Base-by-base conservation (phyloP, 2,329 filamentous ascomycete genomes). In the Alternaria novae-zelandiae region DNA sequence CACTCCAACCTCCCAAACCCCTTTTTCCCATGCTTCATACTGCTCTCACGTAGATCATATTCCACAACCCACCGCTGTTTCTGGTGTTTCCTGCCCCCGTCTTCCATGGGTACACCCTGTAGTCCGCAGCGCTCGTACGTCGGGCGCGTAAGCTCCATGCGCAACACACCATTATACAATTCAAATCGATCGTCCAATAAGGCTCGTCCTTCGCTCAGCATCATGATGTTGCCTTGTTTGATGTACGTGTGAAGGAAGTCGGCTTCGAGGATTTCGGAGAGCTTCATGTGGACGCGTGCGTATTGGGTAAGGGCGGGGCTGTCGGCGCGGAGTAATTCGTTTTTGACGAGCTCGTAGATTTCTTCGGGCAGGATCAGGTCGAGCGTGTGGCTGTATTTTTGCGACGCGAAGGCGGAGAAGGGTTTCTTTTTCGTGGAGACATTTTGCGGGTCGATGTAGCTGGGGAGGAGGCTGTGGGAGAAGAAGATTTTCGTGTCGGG, bases 161-260 rank as follows among this genome's bases (percentile, higher is more conserved):
- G 88, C 32, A 99, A 83, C 1, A 87, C 81, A 0, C 93, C 93
- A 69, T 93, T 86, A 60, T 82, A 85, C 1, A 98, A 81, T 0
- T 87, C 87, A 76, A 93, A 95, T 3, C 90, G 84, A 70, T 91
- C 92, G 72, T 94, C 91, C 3, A 90, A 85, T 3, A 88, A 89
- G 8, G 86, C 83, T 30, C 86, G 86, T 12, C 93, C 94, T 78
- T 94, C 88, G 0, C 94, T 97, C 3, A 97, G 85, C 91, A 98
- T 92, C 70, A 92, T 79, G 53, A 96, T 83, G 74, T 93, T 90
- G 6, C 93, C 93, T 94, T 63, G 62, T 3, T 97, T 97, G 69
- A 98, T 90, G 75, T 96, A 94, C 46, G 89, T 84, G n/a, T 87
- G 90, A 73, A 97, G 94, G 72, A 97, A 97, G 0, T 89, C 87